Evolutionary conservation across 371 early-diverging fungal genomes (phyloP).

Genomic region (Blakeslea trispora): DNA sequence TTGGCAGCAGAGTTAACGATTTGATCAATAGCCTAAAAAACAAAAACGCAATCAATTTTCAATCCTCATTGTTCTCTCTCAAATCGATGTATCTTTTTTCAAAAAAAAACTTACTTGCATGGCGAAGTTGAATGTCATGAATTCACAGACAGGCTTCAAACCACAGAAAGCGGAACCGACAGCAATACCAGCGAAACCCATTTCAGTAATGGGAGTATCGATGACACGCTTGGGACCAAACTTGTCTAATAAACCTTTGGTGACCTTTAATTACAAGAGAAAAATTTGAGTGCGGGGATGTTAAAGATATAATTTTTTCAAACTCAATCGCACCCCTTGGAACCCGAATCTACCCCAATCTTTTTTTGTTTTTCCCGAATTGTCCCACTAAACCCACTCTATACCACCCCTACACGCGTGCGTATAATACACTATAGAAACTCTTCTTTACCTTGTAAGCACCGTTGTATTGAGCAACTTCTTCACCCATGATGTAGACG

Average conservation of each 20-base stretch:
- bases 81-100: background rate
- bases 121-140: conserved; percentile 99
- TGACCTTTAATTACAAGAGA: conserved; percentile 67
- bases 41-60: conserved; percentile 1
- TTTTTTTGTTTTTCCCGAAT: conserved; percentile 49
- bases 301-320: background rate
- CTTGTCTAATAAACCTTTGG: conserved; percentile 97
- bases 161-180: conserved; percentile 97
- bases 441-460: conserved; percentile 90
- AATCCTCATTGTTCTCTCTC: conserved; percentile 1
- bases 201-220: conserved; percentile 99
- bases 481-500: conserved; percentile 98
- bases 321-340: conserved; percentile 23
- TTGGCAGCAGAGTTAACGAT: conserved; percentile 99
- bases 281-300: conserved; percentile 4
- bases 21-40: conserved; percentile 95
- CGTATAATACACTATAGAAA: background rate
- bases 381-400: conserved; percentile 27
- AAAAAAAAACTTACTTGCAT: conserved; percentile 81
- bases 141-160: conserved; percentile 98
- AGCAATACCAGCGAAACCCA: conserved; percentile 99
- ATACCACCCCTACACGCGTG: conserved; percentile 18
- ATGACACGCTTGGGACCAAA: conserved; percentile 96
- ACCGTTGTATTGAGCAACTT: conserved; percentile 98
- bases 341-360: conserved; percentile 44